These are phyloP conservation scores for Pseudogymnoascus destructans DNA, from an alignment of 2,329 filamentous ascomycete genomes.

Conservation along the genomic window DNA sequence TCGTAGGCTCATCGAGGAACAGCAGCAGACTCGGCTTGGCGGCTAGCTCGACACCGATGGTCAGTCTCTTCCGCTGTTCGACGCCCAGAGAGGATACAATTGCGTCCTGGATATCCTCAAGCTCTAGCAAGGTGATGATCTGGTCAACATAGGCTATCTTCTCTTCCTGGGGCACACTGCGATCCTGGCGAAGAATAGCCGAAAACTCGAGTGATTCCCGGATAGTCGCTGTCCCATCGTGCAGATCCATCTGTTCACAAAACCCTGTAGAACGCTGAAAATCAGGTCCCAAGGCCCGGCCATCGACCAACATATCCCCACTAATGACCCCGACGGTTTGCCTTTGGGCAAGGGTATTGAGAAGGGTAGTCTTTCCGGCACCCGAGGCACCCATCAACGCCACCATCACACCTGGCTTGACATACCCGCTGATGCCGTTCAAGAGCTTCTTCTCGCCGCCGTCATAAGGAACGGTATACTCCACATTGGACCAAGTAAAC, in stretches of 20 bases:
- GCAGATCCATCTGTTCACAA: constrained; percentile 84
- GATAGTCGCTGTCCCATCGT: constrained; percentile 70
- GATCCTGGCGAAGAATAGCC: constrained; percentile 76
- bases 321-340: constrained; percentile 79
- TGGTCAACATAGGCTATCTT: constrained; percentile 82
- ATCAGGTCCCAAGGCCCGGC: constrained; percentile 55
- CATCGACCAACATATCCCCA: constrained; percentile 63
- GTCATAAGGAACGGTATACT: constrained; percentile 52
- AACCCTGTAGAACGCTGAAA: constrained; percentile 71
- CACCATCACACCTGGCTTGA: constrained; percentile 56
- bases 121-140: constrained; percentile 49
- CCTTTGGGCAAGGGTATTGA: constrained; percentile 73
- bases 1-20: constrained; percentile 49
- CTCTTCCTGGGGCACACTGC: constrained; percentile 54
- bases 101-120: constrained; percentile 53
- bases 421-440: constrained; percentile 70
- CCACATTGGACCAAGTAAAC: constrained; percentile 62
- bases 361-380: constrained; percentile 76
- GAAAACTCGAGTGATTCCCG: constrained; percentile 81
- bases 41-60: constrained; percentile 45
- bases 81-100: constrained; percentile 50
- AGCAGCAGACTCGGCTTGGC: constrained; percentile 45
- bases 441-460: constrained; percentile 54
- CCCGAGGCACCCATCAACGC: constrained; percentile 51
- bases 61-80: constrained; percentile 48